Evolutionary conservation across 2,329 filamentous ascomycete species (phyloP).

Genomic region (Acephala macrosclerotiorum): DNA sequence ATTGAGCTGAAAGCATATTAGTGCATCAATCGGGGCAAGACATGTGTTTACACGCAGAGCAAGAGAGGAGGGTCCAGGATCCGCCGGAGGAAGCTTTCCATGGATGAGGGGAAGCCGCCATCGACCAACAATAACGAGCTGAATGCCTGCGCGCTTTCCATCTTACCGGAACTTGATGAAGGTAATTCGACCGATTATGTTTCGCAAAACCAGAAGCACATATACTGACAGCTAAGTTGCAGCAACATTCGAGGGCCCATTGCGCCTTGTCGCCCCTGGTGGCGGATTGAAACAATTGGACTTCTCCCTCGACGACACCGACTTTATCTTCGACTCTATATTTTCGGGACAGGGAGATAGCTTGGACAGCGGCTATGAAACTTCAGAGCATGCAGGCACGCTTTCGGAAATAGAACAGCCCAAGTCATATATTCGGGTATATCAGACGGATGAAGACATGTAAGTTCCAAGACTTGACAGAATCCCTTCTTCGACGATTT

Average conservation of each 20-base stretch:
- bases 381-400: slow-evolving; percentile 27
- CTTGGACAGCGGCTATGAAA: slow-evolving; percentile 33
- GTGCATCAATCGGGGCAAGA: slow-evolving; percentile 41
- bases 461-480: slow-evolving; percentile 18
- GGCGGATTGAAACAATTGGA: slow-evolving; percentile 56
- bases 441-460: slow-evolving; percentile 40
- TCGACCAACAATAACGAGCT: slow-evolving; percentile 28
- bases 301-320: slow-evolving; percentile 51
- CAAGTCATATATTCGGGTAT: slow-evolving; percentile 31
- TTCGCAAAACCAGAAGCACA: slow-evolving; percentile 1
- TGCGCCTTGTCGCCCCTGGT: slow-evolving; percentile 47
- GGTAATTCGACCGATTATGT: slow-evolving; percentile 27
- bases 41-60: slow-evolving; percentile 41
- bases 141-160: slow-evolving; percentile 31
- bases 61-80: slow-evolving; percentile 41
- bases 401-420: slow-evolving; percentile 23
- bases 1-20: slow-evolving; percentile 15
- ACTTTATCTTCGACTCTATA: slow-evolving; percentile 37
- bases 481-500: neutral
- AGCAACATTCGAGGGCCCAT: slow-evolving; percentile 46
- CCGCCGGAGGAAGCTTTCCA: slow-evolving; percentile 22
- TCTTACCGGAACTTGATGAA: slow-evolving; percentile 28
- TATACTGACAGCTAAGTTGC: slow-evolving; percentile 6
- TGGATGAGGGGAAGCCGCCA: slow-evolving; percentile 14
- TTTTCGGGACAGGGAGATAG: slow-evolving; percentile 30